Evolutionary conservation across 2,329 filamentous ascomycete species (phyloP), one percentile per base, ranked within the genome.

Genomic region (Nemania diffusa): DNA sequence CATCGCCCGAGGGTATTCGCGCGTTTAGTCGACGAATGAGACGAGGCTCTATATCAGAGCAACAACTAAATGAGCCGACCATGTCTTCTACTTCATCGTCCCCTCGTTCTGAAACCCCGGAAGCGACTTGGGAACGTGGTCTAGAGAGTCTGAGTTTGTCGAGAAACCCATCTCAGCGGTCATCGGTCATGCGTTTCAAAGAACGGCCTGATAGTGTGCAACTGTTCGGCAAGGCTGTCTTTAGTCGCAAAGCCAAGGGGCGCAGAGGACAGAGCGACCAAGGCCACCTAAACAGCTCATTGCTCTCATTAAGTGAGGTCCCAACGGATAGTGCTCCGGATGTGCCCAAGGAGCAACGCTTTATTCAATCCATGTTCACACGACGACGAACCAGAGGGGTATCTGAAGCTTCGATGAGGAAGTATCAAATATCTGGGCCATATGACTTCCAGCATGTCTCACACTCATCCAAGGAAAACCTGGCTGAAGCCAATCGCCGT

Each of bases 401-500:
- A 20, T 65, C 65, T 32, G 70, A 69, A 46, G 55, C 51, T 32
- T 76, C 74, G 15, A 75, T 76, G 60, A 84, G 78, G 72, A 84
- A 81, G 69, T 74, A 84, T 57, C 83, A 84, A 61, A 91, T 91
- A 61, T 91, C 88, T 0, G 84, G 81, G 0, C 88, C 88, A 2
- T 90, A 88, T 78, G 90, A 90, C 79, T 91, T 91, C 68, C 88
- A 90, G 74, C 88, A 91, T 76, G 82, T 91, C 37, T 84, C 85
- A 3, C 88, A 90, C 74, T 87, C 85, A 13, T 80, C 83, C 13
- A 84, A 83, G 53, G 84, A 88, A 32, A 80, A 84, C 57, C 65
- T 84, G 2, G 77, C 82, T 3, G 79, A 79, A 29, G 72, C 78
- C 2, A 83, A 79, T 70, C 81, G 80, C 17, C 76, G 78, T 55